Base-by-base conservation (phyloP, 2,329 filamentous ascomycete genomes). In the Stylonectria norvegica region DNA sequence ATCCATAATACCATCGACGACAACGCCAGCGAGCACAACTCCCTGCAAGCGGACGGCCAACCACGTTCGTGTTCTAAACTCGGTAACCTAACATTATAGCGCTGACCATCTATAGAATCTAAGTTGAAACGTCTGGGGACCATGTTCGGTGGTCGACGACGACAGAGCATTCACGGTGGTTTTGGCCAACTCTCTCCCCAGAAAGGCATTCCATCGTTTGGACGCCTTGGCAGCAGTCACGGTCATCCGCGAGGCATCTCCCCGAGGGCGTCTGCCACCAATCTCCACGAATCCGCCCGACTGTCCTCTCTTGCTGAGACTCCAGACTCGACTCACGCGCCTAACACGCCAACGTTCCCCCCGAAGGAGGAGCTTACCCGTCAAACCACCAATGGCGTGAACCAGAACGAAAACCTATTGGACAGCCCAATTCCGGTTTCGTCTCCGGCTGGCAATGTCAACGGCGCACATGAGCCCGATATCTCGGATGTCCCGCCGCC, bases 61-160 rank as follows among this genome's bases (percentile, higher is more conserved):
- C n/a, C n/a, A n/a, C n/a, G n/a, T n/a, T n/a, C n/a, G n/a, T n/a
- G n/a, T n/a, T n/a, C n/a, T n/a, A n/a, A n/a, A n/a, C n/a, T n/a
- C n/a, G n/a, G n/a, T n/a, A n/a, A n/a, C n/a, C n/a, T n/a, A n/a
- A n/a, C n/a, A n/a, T n/a, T n/a, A n/a, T n/a, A n/a, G n/a, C 15
- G 52, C 59, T 64, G 42, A 63, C 56, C 19, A 32, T 34, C 4
- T 16, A 36, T 23, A 56, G 77, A 79, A 54, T 77, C 76, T 40
- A 79, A 75, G 52, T 57, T 81, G 29, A 72, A 81, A 33, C 75
- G 82, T 40, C 73, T 88, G 38, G 83, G 84, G 12, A 87, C 83
- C 10, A 83, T 87, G 69, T 73, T 87, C 31, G 63, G 63, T 14
- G 76, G 78, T 19, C 73, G 81, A 16, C 69, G 81, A 43, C 72